Base-by-base conservation (phyloP, 805 yeast genomes). In the Cyberlindnera meyerae region DNA sequence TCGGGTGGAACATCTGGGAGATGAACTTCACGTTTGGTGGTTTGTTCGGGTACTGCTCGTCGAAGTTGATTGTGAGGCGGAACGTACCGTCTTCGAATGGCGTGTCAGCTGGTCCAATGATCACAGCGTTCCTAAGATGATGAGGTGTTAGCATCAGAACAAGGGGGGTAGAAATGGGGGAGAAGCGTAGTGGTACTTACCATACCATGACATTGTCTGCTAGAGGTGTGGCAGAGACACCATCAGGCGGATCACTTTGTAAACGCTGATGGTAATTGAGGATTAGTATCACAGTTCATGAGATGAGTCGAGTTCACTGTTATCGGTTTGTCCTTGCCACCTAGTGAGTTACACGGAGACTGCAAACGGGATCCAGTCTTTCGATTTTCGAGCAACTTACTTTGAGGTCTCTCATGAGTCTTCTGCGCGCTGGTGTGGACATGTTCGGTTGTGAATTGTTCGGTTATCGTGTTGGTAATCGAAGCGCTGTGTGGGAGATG, bases 361-460 rank as follows among this genome's bases (percentile, higher is more conserved):
- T n/a, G n/a, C n/a, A n/a, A n/a, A n/a, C n/a, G n/a, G n/a, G n/a
- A n/a, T n/a, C n/a, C n/a, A n/a, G n/a, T n/a, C n/a, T n/a, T n/a
- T n/a, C n/a, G n/a, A n/a, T 9, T 20, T 9, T 20, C 22, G 9
- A 20, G 22, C 11, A 6, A 49, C 82, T 31, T 63, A 81, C 84
- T 62, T 88, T 89, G 65, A 93, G 87, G 65, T 93, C 98, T 62
- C 98, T 84, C 97, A 93, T 93, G 54, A 93, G 77, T 68, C 98
- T 79, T 77, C 96, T 83, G 61, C 96, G 79, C n/a, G 98, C 98
- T 12, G 96, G 93, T 7, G 98, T 93, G 7, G 97, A 89, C 98
- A 90, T 90, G n/a, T n/a, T n/a, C n/a, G n/a, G n/a, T n/a, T n/a
- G n/a, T n/a, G n/a, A n/a, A n/a, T n/a, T n/a, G n/a, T n/a, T n/a